phyloP scores from a whole-genome alignment of 345 rosid species.

The Firmiana major region DNA sequence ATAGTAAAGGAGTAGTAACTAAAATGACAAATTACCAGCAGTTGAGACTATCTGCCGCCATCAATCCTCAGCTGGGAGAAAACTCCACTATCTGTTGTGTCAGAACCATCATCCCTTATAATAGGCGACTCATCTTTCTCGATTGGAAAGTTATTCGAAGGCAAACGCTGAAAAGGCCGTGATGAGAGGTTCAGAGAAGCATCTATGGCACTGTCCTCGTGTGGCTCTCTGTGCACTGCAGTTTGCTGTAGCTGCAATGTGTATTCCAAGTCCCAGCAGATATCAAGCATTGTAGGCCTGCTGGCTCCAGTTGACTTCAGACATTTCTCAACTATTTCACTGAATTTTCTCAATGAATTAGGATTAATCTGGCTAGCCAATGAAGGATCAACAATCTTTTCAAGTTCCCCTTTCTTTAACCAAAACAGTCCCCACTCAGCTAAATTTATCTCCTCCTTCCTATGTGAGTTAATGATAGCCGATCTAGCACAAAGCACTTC shows the following conservation, averaged over 20 bases:
- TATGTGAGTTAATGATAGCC: neutral
- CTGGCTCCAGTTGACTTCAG: neutral
- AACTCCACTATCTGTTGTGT: slow-evolving; percentile 11
- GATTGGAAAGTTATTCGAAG: slow-evolving; percentile 20
- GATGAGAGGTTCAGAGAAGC: slow-evolving; percentile 19
- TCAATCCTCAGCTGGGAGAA: slow-evolving; percentile 32
- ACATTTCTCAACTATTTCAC: neutral
- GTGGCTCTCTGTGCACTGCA: neutral
- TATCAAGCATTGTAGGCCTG: neutral
- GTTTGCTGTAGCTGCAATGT: slow-evolving; percentile 2
- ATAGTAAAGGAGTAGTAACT: neutral
- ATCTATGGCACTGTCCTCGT: slow-evolving; percentile 25
- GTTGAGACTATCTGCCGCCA: slow-evolving; percentile 28
- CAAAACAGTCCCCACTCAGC: neutral
- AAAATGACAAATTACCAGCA: neutral
- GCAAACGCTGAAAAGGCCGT: slow-evolving; percentile 23
- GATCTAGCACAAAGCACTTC: slow-evolving; percentile 2
- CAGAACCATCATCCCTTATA: slow-evolving; percentile 8
- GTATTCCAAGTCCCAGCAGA: slow-evolving; percentile 6
- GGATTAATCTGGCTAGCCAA: neutral
- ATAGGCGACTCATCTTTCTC: slow-evolving; percentile 18
- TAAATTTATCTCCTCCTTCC: neutral
- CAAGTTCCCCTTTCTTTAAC: neutral
- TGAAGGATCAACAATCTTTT: neutral
- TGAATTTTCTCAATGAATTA: neutral